Percentiles rank a stretch among this genome's conserved stretches.
phyloP scores from a whole-genome alignment of 1,284 basidiomycete species.

The Vanrija sp. region DNA sequence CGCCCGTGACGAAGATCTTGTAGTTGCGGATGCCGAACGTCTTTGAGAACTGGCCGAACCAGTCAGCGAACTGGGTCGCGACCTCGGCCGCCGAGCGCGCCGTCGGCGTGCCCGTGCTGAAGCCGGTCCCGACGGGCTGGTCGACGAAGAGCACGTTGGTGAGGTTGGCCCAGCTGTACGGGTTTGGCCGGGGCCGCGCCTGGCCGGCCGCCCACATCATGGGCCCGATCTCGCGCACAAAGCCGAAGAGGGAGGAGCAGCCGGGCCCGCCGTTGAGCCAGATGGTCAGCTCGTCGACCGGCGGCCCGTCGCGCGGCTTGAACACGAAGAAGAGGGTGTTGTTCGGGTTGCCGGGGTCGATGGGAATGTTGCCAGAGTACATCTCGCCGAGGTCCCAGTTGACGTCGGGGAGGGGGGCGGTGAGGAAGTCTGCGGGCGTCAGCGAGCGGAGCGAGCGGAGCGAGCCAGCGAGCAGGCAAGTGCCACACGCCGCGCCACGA shows the following conservation, averaged over 20 bases:
- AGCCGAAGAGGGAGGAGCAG: slow-evolving; percentile 71
- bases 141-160: slow-evolving; percentile 48
- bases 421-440: slow-evolving; percentile 15
- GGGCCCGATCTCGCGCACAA: slow-evolving; percentile 77
- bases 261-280: slow-evolving; percentile 24
- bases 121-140: slow-evolving; percentile 79
- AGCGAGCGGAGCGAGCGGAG: too few species aligned
- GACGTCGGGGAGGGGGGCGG: slow-evolving; percentile 21
- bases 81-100: slow-evolving; percentile 50
- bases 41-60: slow-evolving; percentile 22
- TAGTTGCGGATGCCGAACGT: slow-evolving; percentile 22
- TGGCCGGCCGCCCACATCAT: slow-evolving; percentile 65
- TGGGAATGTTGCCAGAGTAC: slow-evolving; percentile 23
- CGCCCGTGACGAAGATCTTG: slow-evolving; percentile 34
- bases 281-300: slow-evolving; percentile 29
- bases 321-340: slow-evolving; percentile 23
- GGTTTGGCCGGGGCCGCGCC: slow-evolving; percentile 62
- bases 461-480: too few species aligned
- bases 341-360: slow-evolving; percentile 12
- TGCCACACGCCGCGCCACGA: too few species aligned
- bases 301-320: slow-evolving; percentile 17
- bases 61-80: slow-evolving; percentile 38
- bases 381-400: slow-evolving; percentile 22
- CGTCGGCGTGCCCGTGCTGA: slow-evolving; percentile 66
- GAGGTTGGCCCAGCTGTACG: slow-evolving; percentile 74